A percentile compares a stretch with the other conserved stretches of the same genome.
phyloP scores from a whole-genome alignment of 208 protist genomes.

The Leishmania martiniquensis region DNA sequence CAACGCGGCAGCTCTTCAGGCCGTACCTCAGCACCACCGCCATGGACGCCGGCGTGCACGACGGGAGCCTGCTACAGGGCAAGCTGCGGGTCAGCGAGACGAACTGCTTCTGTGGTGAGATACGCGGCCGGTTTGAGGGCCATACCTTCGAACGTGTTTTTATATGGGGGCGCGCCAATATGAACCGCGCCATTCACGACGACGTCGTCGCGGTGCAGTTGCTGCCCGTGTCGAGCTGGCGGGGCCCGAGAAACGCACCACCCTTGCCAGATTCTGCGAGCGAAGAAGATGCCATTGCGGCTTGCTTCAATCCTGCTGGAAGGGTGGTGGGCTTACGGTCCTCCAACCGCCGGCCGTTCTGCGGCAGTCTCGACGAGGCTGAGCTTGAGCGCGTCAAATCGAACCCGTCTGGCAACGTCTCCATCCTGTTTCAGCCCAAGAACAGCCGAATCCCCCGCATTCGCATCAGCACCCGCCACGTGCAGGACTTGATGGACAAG shows the following conservation, averaged over 20 bases:
- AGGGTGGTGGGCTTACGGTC: constrained; percentile 76
- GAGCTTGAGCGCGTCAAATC: constrained; percentile 58
- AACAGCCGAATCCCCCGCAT: constrained; percentile 90
- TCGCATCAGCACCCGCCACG: constrained; percentile 81
- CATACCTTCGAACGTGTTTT: constrained; percentile 78
- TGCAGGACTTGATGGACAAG: constrained; percentile 86
- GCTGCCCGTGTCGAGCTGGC: constrained; percentile 59
- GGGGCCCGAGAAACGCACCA: constrained; percentile 11
- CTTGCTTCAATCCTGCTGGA: constrained; percentile 67
- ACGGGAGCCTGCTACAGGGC: constrained; percentile 68
- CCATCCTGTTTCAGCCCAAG: constrained; percentile 89
- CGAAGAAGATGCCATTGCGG: constrained; percentile 65
- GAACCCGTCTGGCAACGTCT: constrained; percentile 56
- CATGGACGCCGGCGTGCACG: constrained; percentile 61
- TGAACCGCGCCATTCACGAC: constrained; percentile 91
- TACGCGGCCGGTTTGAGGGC: constrained; percentile 83
- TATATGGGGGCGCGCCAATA: constrained; percentile 71
- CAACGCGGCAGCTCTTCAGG: constrained; percentile 56
- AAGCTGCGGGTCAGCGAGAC: constrained; percentile 83
- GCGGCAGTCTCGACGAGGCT: constrained; percentile 83
- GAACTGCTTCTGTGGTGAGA: constrained; percentile 89
- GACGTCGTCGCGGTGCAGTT: constrained; percentile 84
- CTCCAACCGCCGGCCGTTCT: constrained; percentile 77
- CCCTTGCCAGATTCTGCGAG: constrained; percentile 33
- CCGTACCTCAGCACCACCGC: constrained; percentile 46